Conservation (phyloP, 495 filamentous ascomycete genomes). For the Penicillium alfredii region DNA sequence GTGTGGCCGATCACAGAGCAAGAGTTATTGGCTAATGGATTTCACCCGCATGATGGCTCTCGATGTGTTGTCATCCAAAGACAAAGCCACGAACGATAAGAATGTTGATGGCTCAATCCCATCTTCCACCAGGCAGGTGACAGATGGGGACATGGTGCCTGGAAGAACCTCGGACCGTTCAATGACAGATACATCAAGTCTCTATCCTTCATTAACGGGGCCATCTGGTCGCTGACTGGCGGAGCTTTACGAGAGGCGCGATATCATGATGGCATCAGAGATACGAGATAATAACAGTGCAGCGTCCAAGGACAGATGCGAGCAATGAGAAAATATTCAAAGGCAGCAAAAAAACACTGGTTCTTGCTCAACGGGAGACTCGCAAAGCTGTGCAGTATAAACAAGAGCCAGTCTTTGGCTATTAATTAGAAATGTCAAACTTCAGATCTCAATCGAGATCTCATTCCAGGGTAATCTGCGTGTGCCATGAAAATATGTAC, state of each 20-base stretch:
- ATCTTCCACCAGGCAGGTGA: no score
- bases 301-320: conserved; percentile 40
- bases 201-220: conserved; percentile 24
- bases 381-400: no score
- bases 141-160: no score
- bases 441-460: not conserved
- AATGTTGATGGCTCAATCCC: no score
- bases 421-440: conserved; percentile 30
- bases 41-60: conserved; percentile 19
- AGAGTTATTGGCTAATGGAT: conserved; percentile 16
- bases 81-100: no score
- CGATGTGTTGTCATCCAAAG: conserved; percentile 21
- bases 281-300: conserved; percentile 23
- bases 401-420: not conserved
- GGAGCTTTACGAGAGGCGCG: conserved; percentile 31
- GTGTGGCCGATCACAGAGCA: conserved; percentile 16
- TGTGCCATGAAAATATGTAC: not conserved
- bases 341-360: no score
- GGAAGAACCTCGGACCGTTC: no score
- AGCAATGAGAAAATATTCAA: conserved; percentile 30
- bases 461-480: not conserved
- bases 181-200: no score
- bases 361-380: no score
- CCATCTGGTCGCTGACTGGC: conserved; percentile 38
- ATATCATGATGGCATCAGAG: conserved; percentile 29